phyloP scores from a whole-genome alignment of 495 filamentous ascomycete genomes.

The Hypoxylon trugodes region DNA sequence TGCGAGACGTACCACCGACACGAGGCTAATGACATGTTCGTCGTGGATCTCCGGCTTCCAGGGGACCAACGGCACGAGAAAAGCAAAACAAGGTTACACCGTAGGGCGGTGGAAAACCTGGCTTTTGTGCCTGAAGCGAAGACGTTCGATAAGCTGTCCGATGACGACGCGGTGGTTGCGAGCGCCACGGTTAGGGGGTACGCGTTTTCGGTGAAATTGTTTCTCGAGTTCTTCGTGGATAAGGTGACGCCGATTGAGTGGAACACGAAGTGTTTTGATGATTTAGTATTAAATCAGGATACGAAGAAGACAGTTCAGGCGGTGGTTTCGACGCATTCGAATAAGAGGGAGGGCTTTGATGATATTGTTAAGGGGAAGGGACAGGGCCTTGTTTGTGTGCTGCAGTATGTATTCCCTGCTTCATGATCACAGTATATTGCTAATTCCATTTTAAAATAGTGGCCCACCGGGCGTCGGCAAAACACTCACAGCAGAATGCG shows the following conservation, averaged over 20 bases:
- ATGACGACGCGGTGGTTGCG: slow-evolving; percentile 43
- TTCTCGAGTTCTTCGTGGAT: slow-evolving; percentile 48
- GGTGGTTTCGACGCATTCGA: slow-evolving; percentile 52
- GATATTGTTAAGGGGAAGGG: slow-evolving; percentile 52
- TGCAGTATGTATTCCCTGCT: slow-evolving; percentile 37
- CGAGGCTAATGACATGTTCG: slow-evolving; percentile 39
- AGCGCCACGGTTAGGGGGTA: slow-evolving; percentile 48
- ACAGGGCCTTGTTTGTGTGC: slow-evolving; percentile 51
- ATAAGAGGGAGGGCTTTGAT: slow-evolving; percentile 45
- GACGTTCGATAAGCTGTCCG: slow-evolving; percentile 35
- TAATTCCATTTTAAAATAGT: slow-evolving; percentile 5
- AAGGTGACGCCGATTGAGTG: slow-evolving; percentile 41
- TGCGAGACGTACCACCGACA: slow-evolving; percentile 45
- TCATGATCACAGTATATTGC: not conserved
- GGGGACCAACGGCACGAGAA: too few relatives aligned
- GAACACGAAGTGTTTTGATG: slow-evolving; percentile 56
- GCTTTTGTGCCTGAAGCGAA: slow-evolving; percentile 20
- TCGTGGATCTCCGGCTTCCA: slow-evolving; percentile 12
- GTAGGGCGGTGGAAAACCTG: not conserved
- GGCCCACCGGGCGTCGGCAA: slow-evolving; percentile 52
- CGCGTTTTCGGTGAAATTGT: slow-evolving; percentile 41
- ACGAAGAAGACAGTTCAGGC: slow-evolving; percentile 63
- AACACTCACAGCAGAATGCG: slow-evolving; percentile 53
- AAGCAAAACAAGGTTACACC: slow-evolving; percentile 1
- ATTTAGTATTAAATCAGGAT: slow-evolving; percentile 60